Conservation (phyloP, 2,329 filamentous ascomycete genomes). For the Botrytis fragariae region DNA sequence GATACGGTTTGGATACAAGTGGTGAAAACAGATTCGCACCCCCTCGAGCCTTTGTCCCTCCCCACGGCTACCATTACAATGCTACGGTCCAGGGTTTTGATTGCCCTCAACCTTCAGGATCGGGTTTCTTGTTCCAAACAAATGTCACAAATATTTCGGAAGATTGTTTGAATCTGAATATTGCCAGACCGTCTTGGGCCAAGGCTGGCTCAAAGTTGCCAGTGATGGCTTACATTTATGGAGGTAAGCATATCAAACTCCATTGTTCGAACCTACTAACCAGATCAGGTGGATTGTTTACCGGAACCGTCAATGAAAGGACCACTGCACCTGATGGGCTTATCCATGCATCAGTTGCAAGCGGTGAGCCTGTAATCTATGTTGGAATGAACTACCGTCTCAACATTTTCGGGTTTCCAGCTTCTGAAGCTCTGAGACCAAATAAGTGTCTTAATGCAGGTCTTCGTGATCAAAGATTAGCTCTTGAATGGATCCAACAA, state of each 20-base stretch:
- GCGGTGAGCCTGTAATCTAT: slow-evolving; percentile 51
- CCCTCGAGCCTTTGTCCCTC: slow-evolving; percentile 40
- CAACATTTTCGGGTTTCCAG: slow-evolving; percentile 61
- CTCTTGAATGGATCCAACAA: slow-evolving; percentile 56
- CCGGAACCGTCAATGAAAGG: slow-evolving; percentile 24
- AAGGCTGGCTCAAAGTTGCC: slow-evolving; percentile 55
- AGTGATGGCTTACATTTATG: slow-evolving; percentile 67
- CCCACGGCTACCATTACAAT: slow-evolving; percentile 39
- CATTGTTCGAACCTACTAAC: not conserved
- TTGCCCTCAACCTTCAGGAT: slow-evolving; percentile 45
- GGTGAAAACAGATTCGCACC: slow-evolving; percentile 47
- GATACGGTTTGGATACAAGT: slow-evolving; percentile 47
- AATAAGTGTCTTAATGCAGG: slow-evolving; percentile 35
- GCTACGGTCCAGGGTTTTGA: slow-evolving; percentile 44
- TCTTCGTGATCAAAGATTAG: slow-evolving; percentile 38
- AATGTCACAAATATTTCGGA: slow-evolving; percentile 48
- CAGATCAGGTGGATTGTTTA: slow-evolving; percentile 22
- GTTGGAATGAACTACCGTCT: slow-evolving; percentile 57
- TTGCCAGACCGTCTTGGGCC: slow-evolving; percentile 56
- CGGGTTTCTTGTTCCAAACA: slow-evolving; percentile 38
- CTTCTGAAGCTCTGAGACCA: slow-evolving; percentile 48
- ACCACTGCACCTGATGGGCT: slow-evolving; percentile 44
- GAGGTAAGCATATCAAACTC: slow-evolving; percentile 49
- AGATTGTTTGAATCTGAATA: slow-evolving; percentile 59
- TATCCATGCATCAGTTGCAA: slow-evolving; percentile 46